Conservation (phyloP, 2,329 filamentous ascomycete species). For the Eutypa lata region DNA sequence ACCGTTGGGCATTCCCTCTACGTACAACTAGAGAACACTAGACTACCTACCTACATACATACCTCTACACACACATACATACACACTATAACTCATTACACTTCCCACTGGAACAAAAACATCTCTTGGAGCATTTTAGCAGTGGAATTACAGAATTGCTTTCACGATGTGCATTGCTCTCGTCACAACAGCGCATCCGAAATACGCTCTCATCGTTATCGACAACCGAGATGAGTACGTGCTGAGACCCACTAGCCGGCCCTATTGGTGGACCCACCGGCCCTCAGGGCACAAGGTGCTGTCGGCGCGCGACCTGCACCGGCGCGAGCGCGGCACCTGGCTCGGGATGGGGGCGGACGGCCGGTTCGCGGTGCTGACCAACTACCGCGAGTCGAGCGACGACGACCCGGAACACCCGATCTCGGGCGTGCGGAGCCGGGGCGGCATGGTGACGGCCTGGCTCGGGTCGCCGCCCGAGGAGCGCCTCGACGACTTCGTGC, state of each 20-base stretch:
- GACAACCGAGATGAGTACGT: conserved; percentile 78
- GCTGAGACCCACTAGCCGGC: conserved; percentile 59
- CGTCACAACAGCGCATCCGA: conserved; percentile 71
- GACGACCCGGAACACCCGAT: conserved; percentile 51
- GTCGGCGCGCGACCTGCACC: conserved; percentile 60
- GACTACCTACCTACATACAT: no score
- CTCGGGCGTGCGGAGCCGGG: conserved; percentile 54
- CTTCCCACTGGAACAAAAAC: no score
- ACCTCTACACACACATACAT: no score
- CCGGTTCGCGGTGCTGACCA: conserved; percentile 62
- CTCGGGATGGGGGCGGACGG: conserved; percentile 59
- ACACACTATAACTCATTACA: no score
- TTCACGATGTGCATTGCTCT: conserved; percentile 72
- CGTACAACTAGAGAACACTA: no score
- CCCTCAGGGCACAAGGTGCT: conserved; percentile 45
- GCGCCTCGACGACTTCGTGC: conserved; percentile 47
- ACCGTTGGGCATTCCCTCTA: no score
- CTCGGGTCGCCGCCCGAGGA: conserved; percentile 48
- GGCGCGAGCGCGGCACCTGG: conserved; percentile 63
- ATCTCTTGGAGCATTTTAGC: no score
- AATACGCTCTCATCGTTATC: conserved; percentile 70
- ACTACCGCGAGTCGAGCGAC: conserved; percentile 57
- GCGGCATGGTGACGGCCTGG: conserved; percentile 63
- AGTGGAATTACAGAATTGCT: no score
- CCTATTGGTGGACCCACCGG: conserved; percentile 59